Evolutionary conservation across 2,329 filamentous ascomycete species (phyloP), one percentile per base, ranked within the genome.

Genomic region (Clarireedia paspali): DNA sequence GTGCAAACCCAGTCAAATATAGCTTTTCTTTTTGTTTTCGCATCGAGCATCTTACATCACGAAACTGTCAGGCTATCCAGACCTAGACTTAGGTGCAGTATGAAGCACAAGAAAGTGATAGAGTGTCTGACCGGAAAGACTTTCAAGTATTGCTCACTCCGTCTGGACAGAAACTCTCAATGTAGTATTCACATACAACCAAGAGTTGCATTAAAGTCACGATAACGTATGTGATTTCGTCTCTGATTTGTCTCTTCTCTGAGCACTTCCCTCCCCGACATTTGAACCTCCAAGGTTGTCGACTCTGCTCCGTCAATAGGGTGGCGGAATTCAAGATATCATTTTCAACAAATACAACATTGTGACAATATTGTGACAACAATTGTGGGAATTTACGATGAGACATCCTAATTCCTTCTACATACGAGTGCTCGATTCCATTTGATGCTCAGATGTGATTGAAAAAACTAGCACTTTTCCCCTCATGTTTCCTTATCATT

Each of bases 141-240:
- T 39, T 47, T 20, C 20, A 36, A 30, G 30, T 47, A 3, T 42
- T 6, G 39, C 39, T 17, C 17, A 20, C 39, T 53, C 40, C 40
- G 42, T 47, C 30, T 47, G 50, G 26, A 20, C 24, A 42, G 26
- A 47, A 20, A 34, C 9, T 38, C 45, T 53, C 36, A 23, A 53
- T 53, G 50, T 53, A n/a, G 50, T 47, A 53, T 53, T 47, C 50
- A 53, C 24, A 46, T 47, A 27, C 26, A 39, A 46, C 30, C 39
- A 26, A 38, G 17, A 24, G 42, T 20, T 53, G 50, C 50, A 53
- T 53, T n/a, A 27, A 23, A 38, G 50, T 47, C 27, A 53, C 50
- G 42, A 40, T 27, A 34, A 36, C 47, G 23, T 53, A 23, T 30
- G 44, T 53, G 50, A 53, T 47, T 47, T 47, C 50, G 20, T 27